These are phyloP conservation scores for Eimeria praecox DNA, from an alignment of 169 alveolate species.

Conservation along the genomic window DNA sequence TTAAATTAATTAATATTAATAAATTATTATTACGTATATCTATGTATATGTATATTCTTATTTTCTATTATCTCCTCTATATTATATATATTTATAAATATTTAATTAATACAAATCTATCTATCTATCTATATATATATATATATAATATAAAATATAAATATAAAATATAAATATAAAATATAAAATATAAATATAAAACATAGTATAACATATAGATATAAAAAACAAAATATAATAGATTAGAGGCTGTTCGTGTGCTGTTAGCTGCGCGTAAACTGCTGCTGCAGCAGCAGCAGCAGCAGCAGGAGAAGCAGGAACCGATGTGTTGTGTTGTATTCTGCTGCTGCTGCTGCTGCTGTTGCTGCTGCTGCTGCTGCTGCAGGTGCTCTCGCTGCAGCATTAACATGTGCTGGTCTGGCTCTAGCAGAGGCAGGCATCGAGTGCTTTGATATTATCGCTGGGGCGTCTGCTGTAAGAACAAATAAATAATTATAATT, in stretches of 20 bases:
- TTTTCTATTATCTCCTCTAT: too few relatives aligned
- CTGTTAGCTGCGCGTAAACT: too few relatives aligned
- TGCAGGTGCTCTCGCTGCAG: conserved; percentile 77
- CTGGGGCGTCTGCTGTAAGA: conserved; percentile 76
- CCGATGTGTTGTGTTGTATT: not conserved
- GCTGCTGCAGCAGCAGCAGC: conserved; percentile 23
- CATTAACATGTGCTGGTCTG: conserved; percentile 68
- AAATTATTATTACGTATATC: too few relatives aligned
- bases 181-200: not conserved
- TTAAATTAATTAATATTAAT: too few relatives aligned
- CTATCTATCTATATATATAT: too few relatives aligned
- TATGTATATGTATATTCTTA: too few relatives aligned
- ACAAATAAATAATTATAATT: not conserved
- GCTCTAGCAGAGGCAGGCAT: conserved; percentile 78
- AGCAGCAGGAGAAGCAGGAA: not conserved
- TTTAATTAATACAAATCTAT: too few relatives aligned
- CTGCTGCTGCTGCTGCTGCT: conserved; percentile 46
- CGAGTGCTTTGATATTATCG: conserved; percentile 47
- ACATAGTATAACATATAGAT: not conserved
- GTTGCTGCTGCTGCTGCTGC: not conserved
- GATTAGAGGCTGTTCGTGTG: too few relatives aligned
- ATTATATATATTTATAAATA: too few relatives aligned
- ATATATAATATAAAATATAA: not conserved
- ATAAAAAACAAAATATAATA: too few relatives aligned
- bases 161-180: not conserved